Conservation (phyloP, 805 yeast genomes). For the Nakazawaea holstii region DNA sequence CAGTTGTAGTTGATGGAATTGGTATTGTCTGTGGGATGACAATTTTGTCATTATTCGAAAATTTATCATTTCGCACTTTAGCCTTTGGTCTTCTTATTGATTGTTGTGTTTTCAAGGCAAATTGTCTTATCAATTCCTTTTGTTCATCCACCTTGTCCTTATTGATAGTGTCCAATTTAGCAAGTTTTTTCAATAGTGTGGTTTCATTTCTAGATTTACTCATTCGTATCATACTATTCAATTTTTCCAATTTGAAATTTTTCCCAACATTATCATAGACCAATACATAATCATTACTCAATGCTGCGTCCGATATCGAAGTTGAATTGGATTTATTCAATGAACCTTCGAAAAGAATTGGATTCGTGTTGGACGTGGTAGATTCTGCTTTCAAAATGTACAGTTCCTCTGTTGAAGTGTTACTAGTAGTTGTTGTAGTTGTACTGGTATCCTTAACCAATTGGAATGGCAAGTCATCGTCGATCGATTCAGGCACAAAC, state of each 20-base stretch:
- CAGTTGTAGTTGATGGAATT: neutral
- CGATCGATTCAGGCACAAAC: slow-evolving; percentile 28
- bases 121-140: neutral
- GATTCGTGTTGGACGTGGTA: slow-evolving; percentile 10
- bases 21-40: slow-evolving; percentile 10
- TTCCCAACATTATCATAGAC: slow-evolving; percentile 21
- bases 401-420: slow-evolving; percentile 12
- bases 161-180: neutral
- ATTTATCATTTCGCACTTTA: slow-evolving; percentile 4
- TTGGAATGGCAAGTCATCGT: slow-evolving; percentile 17
- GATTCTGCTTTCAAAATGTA: slow-evolving; percentile 22
- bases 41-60: neutral
- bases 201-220: slow-evolving; percentile 26
- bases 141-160: neutral
- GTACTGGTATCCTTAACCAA: slow-evolving; percentile 15
- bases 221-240: slow-evolving; percentile 23
- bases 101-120: slow-evolving; percentile 7
- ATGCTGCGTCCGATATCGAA: neutral
- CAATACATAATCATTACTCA: slow-evolving; percentile 19
- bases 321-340: slow-evolving; percentile 11
- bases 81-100: slow-evolving; percentile 4
- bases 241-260: slow-evolving; percentile 21
- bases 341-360: slow-evolving; percentile 25
- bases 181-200: slow-evolving; percentile 14
- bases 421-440: neutral